Percentiles rank a stretch among this genome's conserved stretches.
Evolutionary conservation across 2,329 filamentous ascomycete genomes (phyloP).

Genomic region (Pseudopithomyces chartarum): DNA sequence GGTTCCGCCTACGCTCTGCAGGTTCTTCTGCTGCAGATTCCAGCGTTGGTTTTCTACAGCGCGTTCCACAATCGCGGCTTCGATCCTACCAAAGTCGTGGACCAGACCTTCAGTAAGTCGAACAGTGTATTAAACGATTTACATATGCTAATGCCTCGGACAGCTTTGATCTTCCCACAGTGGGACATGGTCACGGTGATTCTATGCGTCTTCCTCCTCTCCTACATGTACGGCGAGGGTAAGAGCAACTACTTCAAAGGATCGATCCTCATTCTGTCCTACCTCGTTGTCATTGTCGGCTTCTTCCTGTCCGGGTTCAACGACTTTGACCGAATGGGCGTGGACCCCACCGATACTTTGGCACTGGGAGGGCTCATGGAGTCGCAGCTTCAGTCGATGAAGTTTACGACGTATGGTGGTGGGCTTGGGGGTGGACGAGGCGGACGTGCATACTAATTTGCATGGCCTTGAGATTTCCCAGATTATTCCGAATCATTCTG

Average conservation of each 20-base stretch:
- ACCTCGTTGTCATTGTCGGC: conserved; percentile 87
- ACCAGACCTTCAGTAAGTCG: conserved; percentile 69
- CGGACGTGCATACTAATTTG: conserved; percentile 28
- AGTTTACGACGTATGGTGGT: conserved; percentile 39
- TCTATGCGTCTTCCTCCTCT: conserved; percentile 91
- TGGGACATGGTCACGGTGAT: conserved; percentile 99
- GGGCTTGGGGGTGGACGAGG: conserved; percentile 26
- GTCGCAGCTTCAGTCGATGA: conserved; percentile 35
- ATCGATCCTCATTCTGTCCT: conserved; percentile 89
- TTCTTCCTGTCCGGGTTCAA: conserved; percentile 83
- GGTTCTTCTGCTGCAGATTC: conserved; percentile 93
- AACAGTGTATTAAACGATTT: background rate
- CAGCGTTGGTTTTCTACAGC: conserved; percentile 88
- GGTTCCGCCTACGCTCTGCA: conserved; percentile 96
- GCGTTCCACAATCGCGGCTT: conserved; percentile 70
- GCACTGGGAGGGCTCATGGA: conserved; percentile 27
- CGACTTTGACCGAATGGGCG: conserved; percentile 52
- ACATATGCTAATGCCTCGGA: conserved; percentile 16
- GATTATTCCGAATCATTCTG: background rate
- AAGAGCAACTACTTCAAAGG: conserved; percentile 99
- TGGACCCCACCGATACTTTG: conserved; percentile 42
- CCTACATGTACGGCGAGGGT: conserved; percentile 96
- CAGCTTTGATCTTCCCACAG: conserved; percentile 88
- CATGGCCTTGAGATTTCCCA: background rate
- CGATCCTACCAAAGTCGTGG: conserved; percentile 57